Percentiles rank a stretch among this genome's conserved stretches.
Evolutionary conservation across 2,329 filamentous ascomycete species (phyloP).

Genomic region (Paradendryphiella salina): DNA sequence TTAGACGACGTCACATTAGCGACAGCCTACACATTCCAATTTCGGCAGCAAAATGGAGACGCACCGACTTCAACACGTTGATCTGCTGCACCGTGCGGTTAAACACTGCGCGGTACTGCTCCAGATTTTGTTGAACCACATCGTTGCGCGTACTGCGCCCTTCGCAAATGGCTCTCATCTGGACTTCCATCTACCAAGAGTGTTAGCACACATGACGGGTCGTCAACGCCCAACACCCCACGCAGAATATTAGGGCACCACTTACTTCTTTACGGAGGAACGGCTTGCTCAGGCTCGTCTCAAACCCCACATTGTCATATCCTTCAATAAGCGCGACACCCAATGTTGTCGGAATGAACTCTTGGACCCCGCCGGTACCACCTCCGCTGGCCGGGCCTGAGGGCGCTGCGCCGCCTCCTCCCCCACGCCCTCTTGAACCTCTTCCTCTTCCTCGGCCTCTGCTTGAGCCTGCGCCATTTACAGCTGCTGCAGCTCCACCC

Average conservation of each 20-base stretch:
- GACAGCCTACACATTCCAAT: conserved; percentile 22
- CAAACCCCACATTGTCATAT: conserved; percentile 91
- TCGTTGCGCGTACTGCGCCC: conserved; percentile 73
- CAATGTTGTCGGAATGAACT: conserved; percentile 90
- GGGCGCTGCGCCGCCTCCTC: conserved; percentile 51
- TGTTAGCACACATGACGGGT: conserved; percentile 13
- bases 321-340: conserved; percentile 91
- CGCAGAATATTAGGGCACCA: neutral
- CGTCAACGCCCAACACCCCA: conserved; percentile 7
- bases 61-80: conserved; percentile 60
- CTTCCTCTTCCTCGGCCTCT: conserved; percentile 51
- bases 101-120: conserved; percentile 86
- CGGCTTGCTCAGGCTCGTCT: conserved; percentile 90
- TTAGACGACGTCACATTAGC: conserved; percentile 17
- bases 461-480: conserved; percentile 47
- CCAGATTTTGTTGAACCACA: conserved; percentile 80
- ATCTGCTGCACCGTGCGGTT: conserved; percentile 78
- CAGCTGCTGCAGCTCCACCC: conserved; percentile 35
- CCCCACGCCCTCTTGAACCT: conserved; percentile 45
- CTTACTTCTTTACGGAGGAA: conserved; percentile 84
- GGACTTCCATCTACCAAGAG: conserved; percentile 73
- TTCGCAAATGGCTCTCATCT: conserved; percentile 96
- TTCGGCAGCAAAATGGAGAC: conserved; percentile 26
- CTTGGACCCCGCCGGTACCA: conserved; percentile 63
- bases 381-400: conserved; percentile 46